Evolutionary conservation across 2,329 filamentous ascomycete species (phyloP), one percentile per base, ranked within the genome.

Genomic region (Fusarium citri): DNA sequence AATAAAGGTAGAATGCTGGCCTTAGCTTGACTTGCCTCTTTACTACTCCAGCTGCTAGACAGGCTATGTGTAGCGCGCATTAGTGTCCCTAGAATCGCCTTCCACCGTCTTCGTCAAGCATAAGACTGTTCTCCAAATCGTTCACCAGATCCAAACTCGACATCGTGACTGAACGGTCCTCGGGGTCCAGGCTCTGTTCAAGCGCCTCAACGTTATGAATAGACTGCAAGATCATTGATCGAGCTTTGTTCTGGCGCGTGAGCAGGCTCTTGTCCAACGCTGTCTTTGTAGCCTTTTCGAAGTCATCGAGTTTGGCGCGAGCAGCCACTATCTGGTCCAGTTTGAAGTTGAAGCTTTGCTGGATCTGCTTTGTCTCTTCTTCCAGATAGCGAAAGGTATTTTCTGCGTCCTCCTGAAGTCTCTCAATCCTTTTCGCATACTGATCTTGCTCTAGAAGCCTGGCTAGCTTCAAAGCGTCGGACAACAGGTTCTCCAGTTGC

Each of bases 331-430:
- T 46, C 1, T 23, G 5, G 1, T 7, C 15, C 6, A 46, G 1
- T 16, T 58, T 64, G 3, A 11, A 4, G 1, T 50, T 22, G 5
- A 7, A 15, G 2, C 1, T 20, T 0, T 18, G 2, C 2, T 45
- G 15, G 0, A 50, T 3, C n/a, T 18, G 11, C 2, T 41, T 20
- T 0, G 8, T 56, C 0, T 57, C 20, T 0, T n/a, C n/a, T 1
- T 16, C 22, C 8, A 64, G 30, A 3, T 18, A 47, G 0, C 45
- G 3, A 2, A 4, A 26, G 0, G 22, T 28, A 3, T 11, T 9
- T 2, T 9, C 0, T 2, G 20, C 16, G 0, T 16, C 23, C 0
- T 18, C 2, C 4, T 8, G 14, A 0, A 64, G 4, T 2, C 16
- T 40, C 0, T 41, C 22, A 6, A 34, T 23, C 4, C 10, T 16